Evolutionary conservation across 768 basidiomycete species (phyloP).

Genomic region (Trametes meyenii): DNA sequence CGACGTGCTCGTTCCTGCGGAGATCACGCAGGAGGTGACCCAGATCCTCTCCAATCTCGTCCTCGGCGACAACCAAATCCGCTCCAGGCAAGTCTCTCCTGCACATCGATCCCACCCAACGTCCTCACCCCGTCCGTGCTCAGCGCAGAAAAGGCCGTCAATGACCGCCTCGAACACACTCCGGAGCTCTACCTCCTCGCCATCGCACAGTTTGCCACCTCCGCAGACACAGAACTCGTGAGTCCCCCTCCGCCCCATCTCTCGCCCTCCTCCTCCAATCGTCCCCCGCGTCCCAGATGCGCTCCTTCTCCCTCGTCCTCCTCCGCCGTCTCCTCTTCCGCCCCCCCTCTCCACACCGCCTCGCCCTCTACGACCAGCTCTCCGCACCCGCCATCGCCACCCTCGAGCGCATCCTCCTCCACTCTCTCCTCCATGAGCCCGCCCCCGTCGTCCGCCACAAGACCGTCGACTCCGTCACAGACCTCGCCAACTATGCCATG

Average conservation of each 20-base stretch:
- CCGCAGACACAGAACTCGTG: slow-evolving; percentile 79
- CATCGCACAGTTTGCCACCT: slow-evolving; percentile 75
- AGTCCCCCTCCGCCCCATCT: slow-evolving; percentile 33
- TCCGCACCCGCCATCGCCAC: slow-evolving; percentile 64
- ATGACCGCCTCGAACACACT: slow-evolving; percentile 74
- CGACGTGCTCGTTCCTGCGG: slow-evolving; percentile 49
- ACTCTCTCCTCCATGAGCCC: slow-evolving; percentile 66
- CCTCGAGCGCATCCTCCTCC: slow-evolving; percentile 72
- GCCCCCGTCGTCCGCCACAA: slow-evolving; percentile 63
- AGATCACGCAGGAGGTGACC: slow-evolving; percentile 75
- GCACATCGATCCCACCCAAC: neutral
- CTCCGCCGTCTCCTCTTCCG: slow-evolving; percentile 80
- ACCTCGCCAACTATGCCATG: slow-evolving; percentile 78
- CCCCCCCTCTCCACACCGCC: slow-evolving; percentile 36
- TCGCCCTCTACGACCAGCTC: slow-evolving; percentile 75
- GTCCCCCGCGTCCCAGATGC: slow-evolving; percentile 55
- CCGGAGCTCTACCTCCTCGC: slow-evolving; percentile 82
- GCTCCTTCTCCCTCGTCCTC: slow-evolving; percentile 81
- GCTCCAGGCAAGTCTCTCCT: slow-evolving; percentile 53
- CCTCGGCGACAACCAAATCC: slow-evolving; percentile 81
- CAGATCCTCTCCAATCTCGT: slow-evolving; percentile 87
- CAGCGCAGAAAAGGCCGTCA: slow-evolving; percentile 81
- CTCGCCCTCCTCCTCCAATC: neutral
- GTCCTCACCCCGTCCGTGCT: neutral
- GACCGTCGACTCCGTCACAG: slow-evolving; percentile 74